phyloP scores from a whole-genome alignment of 352 stramenopile genomes.

The Phytophthora nicotianae region DNA sequence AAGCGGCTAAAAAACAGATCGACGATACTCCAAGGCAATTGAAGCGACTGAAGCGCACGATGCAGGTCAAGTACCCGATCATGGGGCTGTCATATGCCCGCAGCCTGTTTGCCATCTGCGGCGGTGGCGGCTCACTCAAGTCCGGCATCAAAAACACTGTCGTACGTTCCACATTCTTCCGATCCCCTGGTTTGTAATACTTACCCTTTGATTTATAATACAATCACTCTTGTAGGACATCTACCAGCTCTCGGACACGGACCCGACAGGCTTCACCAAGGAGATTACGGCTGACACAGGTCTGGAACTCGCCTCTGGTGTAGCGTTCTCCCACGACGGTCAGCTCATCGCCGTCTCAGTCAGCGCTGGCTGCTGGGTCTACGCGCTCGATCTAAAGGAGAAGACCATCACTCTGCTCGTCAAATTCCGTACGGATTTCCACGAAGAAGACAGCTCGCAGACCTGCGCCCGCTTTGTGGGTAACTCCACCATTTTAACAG shows the following conservation, averaged over 20 bases:
- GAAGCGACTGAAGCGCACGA: conserved; percentile 28
- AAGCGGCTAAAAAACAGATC: conserved; percentile 13
- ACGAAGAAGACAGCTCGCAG: conserved; percentile 72
- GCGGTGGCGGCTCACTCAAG: conserved; percentile 80
- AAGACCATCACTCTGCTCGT: conserved; percentile 73
- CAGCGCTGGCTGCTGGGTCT: conserved; percentile 79
- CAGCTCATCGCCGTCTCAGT: conserved; percentile 79
- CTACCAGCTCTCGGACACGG: conserved; percentile 67
- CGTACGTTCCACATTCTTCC: conserved; percentile 43
- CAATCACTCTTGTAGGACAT: conserved; percentile 52
- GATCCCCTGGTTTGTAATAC: conserved; percentile 7
- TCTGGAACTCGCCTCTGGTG: conserved; percentile 69
- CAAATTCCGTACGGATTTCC: conserved; percentile 86
- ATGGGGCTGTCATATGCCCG: conserved; percentile 81
- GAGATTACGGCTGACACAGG: conserved; percentile 76
- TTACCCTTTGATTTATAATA: conserved; percentile 8
- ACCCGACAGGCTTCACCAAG: conserved; percentile 70
- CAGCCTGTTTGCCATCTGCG: conserved; percentile 80
- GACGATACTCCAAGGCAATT: neutral
- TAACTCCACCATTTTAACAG: conserved; percentile 78
- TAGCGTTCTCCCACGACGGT: conserved; percentile 79
- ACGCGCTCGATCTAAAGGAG: conserved; percentile 55
- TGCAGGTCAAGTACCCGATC: conserved; percentile 88
- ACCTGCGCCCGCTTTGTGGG: conserved; percentile 78
- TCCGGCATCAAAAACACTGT: conserved; percentile 89